Evolutionary conservation across 768 basidiomycete genomes (phyloP).

Genomic region (Lactarius pseudohatsudake): DNA sequence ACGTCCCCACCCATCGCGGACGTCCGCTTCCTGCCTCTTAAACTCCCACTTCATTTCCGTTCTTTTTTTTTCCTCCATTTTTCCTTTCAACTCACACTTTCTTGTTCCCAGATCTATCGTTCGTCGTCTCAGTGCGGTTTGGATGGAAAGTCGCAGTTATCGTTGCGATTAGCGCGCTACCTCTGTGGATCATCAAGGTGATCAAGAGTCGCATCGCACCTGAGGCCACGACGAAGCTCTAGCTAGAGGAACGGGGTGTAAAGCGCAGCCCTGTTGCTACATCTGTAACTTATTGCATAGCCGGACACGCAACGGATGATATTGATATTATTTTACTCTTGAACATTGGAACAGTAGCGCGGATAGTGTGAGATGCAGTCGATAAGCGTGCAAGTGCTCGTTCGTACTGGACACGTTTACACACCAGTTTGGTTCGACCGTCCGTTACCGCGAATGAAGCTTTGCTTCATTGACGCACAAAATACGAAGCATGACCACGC

Average conservation of each 20-base stretch:
- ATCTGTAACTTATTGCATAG: slow-evolving; percentile 20
- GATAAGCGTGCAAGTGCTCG: too few relatives aligned
- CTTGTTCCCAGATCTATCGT: slow-evolving; percentile 69
- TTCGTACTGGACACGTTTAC: too few relatives aligned
- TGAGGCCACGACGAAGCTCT: slow-evolving; percentile 88
- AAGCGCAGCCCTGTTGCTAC: not conserved
- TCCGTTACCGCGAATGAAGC: too few relatives aligned
- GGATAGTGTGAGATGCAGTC: not conserved
- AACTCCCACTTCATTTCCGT: not conserved
- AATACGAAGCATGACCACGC: too few relatives aligned
- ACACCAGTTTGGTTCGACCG: too few relatives aligned
- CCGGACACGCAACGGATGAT: slow-evolving; percentile 2
- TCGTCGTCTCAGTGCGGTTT: slow-evolving; percentile 85
- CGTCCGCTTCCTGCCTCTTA: not conserved
- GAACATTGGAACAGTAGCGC: not conserved
- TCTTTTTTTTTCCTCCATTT: not conserved
- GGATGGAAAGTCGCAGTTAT: slow-evolving; percentile 95
- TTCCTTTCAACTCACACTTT: not conserved
- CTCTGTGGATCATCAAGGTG: slow-evolving; percentile 87
- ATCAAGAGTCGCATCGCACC: slow-evolving; percentile 86
- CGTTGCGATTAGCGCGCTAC: slow-evolving; percentile 90
- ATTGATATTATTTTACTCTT: not conserved
- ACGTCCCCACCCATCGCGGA: not conserved
- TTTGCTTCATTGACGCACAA: too few relatives aligned
- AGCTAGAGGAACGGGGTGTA: slow-evolving; percentile 40